phyloP scores from a whole-genome alignment of 1,284 basidiomycete species.

The Polyporus tsugae region DNA sequence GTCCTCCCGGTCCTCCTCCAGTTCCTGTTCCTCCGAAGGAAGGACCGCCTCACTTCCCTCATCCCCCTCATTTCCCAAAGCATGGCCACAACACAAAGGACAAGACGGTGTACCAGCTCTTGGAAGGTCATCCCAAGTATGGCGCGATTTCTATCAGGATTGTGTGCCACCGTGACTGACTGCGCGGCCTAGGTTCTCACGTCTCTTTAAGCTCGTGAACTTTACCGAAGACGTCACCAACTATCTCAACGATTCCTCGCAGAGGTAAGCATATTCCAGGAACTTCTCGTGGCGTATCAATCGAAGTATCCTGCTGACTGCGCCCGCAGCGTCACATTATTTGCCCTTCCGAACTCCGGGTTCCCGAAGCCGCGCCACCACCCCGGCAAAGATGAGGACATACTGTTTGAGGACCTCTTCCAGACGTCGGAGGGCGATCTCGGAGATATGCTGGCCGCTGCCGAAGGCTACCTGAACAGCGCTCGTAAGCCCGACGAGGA shows the following conservation, averaged over 20 bases:
- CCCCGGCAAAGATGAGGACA: conserved; percentile 4
- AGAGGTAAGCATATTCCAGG: conserved; percentile 40
- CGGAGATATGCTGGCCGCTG: conserved; percentile 32
- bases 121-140: conserved; percentile 48
- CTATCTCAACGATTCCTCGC: conserved; percentile 52
- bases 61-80: conserved; percentile 20
- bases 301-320: neutral
- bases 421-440: conserved; percentile 12
- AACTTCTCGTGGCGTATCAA: neutral
- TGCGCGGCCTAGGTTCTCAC: conserved; percentile 44
- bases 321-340: conserved; percentile 57
- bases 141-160: neutral
- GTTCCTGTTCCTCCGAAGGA: conserved; percentile 3
- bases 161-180: conserved; percentile 1
- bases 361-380: conserved; percentile 36
- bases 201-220: conserved; percentile 53
- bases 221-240: conserved; percentile 51
- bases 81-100: conserved; percentile 25
- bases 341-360: conserved; percentile 57
- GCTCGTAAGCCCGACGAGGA: conserved; percentile 42
- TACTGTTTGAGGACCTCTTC: conserved; percentile 11
- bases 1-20: conserved; percentile 19
- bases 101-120: conserved; percentile 52
- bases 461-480: conserved; percentile 35
- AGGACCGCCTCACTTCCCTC: conserved; percentile 1